phyloP scores from a whole-genome alignment of 306 rosid genomes.

The Cicer yamashitae region DNA sequence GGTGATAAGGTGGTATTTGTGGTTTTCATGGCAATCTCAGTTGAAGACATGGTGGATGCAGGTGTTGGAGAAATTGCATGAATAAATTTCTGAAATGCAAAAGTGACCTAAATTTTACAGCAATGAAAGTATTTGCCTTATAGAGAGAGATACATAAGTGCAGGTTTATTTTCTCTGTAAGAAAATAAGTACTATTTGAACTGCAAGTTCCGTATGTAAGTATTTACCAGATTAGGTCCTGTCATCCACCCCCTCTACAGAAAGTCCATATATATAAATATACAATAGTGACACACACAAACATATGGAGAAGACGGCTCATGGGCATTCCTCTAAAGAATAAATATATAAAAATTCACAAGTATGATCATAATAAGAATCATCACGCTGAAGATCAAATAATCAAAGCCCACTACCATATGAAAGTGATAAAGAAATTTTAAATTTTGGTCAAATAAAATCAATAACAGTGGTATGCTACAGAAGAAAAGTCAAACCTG shows the following conservation, averaged over 20 bases:
- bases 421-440: background rate
- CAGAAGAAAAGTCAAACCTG: conserved; percentile 63
- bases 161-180: background rate
- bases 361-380: conserved; percentile 22
- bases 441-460: conserved; percentile 31
- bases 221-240: conserved; percentile 4
- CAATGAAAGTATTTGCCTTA: conserved; percentile 20
- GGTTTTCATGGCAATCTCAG: conserved; percentile 74
- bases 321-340: conserved; percentile 24
- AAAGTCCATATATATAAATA: background rate
- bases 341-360: conserved; percentile 21
- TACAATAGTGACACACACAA: background rate
- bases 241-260: background rate
- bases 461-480: background rate
- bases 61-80: conserved; percentile 96
- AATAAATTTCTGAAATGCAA: conserved; percentile 84
- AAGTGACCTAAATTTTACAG: conserved; percentile 36
- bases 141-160: conserved; percentile 1
- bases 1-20: conserved; percentile 80
- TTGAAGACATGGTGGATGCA: conserved; percentile 81
- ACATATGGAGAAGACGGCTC: background rate
- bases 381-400: background rate
- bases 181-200: conserved; percentile 28
- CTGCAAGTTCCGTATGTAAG: background rate
- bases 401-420: conserved; percentile 4